Conservation (phyloP, 139 green algal species). For the Astrephomene gubernaculifera region DNA sequence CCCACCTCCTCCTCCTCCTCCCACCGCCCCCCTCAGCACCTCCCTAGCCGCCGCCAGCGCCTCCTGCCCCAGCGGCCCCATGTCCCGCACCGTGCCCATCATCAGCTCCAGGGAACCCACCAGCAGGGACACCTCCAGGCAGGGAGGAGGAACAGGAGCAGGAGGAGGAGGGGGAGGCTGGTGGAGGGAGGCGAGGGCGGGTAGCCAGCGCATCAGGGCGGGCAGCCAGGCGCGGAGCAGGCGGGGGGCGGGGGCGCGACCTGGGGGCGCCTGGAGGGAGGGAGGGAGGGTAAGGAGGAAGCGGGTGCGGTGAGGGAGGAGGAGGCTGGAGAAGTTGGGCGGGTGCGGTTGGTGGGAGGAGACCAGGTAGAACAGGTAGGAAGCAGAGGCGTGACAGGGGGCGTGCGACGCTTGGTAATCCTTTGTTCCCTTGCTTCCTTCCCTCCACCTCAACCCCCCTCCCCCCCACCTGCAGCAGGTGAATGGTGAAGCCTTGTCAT, state of each 20-base stretch:
- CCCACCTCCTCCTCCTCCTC: background rate
- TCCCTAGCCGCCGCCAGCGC: background rate
- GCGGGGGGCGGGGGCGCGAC: conserved; percentile 19
- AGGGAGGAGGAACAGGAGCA: background rate
- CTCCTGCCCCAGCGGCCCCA: conserved; percentile 10
- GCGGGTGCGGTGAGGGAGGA: background rate
- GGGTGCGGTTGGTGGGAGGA: background rate
- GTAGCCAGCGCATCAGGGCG: conserved; percentile 16
- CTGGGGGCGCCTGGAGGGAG: background rate
- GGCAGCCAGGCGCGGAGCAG: conserved; percentile 39
- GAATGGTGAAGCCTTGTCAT: too few species aligned
- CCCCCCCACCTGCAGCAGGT: too few species aligned
- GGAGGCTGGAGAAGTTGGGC: background rate
- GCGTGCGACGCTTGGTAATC: background rate
- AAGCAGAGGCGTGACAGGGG: background rate
- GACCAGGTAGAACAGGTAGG: background rate
- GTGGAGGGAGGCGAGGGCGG: background rate
- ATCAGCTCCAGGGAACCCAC: conserved; percentile 24
- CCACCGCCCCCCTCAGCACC: background rate
- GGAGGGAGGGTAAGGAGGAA: background rate
- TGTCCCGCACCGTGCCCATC: conserved; percentile 14
- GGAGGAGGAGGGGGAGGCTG: background rate
- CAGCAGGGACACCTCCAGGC: background rate
- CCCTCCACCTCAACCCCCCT: background rate
- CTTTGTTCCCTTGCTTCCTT: background rate